These are phyloP conservation scores for Phytophthora kernoviae DNA, from an alignment of 352 stramenopile species.

Conservation along the genomic window DNA sequence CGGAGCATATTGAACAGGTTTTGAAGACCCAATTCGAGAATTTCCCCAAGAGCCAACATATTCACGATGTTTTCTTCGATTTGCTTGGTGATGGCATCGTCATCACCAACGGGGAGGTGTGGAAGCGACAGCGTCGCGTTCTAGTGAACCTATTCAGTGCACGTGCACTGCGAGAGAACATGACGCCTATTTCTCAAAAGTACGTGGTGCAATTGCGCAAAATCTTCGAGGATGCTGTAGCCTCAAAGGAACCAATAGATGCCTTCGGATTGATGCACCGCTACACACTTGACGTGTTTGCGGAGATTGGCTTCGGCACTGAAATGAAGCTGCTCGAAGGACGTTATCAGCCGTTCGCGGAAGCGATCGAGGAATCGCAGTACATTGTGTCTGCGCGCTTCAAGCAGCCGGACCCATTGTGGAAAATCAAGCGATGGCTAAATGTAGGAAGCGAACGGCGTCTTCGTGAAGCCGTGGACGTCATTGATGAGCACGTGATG, in stretches of 20 bases:
- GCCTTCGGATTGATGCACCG: conserved; percentile 35
- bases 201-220: conserved; percentile 30
- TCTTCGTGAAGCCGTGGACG: conserved; percentile 25
- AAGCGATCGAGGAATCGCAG: conserved; percentile 39
- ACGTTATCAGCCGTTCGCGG: conserved; percentile 30
- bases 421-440: conserved; percentile 47
- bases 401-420: conserved; percentile 48
- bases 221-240: conserved; percentile 31
- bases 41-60: conserved; percentile 60
- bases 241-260: conserved; percentile 26
- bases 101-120: conserved; percentile 50
- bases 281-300: conserved; percentile 50
- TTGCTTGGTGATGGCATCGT: conserved; percentile 69
- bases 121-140: conserved; percentile 51
- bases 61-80: conserved; percentile 46
- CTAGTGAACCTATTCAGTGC: conserved; percentile 42
- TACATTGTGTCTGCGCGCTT: conserved; percentile 42
- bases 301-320: conserved; percentile 45
- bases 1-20: conserved; percentile 41
- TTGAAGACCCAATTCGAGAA: conserved; percentile 56
- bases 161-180: conserved; percentile 35
- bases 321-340: conserved; percentile 42
- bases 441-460: conserved; percentile 30
- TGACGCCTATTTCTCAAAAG: conserved; percentile 41
- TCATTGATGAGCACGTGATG: conserved; percentile 41